Base-by-base conservation (phyloP, 495 filamentous ascomycete genomes). In the Aspergillus campestris region DNA sequence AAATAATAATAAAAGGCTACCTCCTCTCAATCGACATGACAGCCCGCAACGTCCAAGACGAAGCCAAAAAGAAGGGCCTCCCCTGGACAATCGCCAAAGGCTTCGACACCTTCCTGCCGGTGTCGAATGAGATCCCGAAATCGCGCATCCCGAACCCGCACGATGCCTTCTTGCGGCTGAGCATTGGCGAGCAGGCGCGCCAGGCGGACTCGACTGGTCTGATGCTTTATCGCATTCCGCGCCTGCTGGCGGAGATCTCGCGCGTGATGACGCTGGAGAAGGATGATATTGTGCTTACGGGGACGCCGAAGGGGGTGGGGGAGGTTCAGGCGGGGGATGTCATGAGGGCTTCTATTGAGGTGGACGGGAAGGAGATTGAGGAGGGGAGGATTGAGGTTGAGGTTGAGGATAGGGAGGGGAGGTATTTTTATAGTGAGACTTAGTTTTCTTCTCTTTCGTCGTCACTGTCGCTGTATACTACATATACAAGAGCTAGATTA, bases 1-100 rank as follows among this genome's bases (percentile, higher is more conserved):
- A 43, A 38, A 14, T 34, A 31, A 31, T 2, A 13, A 38, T 3
- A 31, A 35, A 13, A 88, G 86, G 75, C 64, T 95, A 95, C 65
- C 73, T 89, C 43, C 75, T 95, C 37, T 78, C 78, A 50, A 94
- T 95, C 56, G 89, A 95, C 65, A 91, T 95, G 87, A 95, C 89
- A 6, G 89, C 84, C 3, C 84, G 89, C 49, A 94, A 95, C 62
- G 75, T 86, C 34, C 92, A 98, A 72, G 85, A 95, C 49, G 84
- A 94, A 69, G 92, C 89, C 44, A 97, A 96, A 77, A 87, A 86
- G 68, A 94, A 94, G 72, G 87, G 91, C 11, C 79, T 96, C n/a
- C 92, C 92, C 11, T 98, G 92, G 92, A 78, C 82, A 44, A 92
- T 95, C 49, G 80, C 84, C 48, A 98, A 98, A 70, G 94, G 94